Evolutionary conservation across 371 early-diverging fungal genomes (phyloP), one percentile per base, ranked within the genome.

Genomic region (Cokeromyces recurvatus): DNA sequence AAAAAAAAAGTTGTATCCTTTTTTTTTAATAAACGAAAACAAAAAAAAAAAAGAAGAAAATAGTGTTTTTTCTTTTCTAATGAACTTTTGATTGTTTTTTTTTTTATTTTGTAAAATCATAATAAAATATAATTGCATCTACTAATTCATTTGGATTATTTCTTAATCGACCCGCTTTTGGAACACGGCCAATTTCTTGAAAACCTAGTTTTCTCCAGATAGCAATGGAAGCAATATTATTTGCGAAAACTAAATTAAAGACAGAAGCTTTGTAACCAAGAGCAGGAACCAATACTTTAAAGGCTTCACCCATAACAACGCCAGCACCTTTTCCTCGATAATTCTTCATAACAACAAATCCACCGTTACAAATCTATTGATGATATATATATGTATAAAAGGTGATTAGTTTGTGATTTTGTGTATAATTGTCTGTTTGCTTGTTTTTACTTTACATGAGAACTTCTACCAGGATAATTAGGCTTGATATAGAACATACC

Each of bases 401-500:
- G n/a, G n/a, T n/a, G n/a, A n/a, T n/a, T n/a, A n/a, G n/a, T n/a
- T n/a, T n/a, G n/a, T n/a, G n/a, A n/a, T n/a, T n/a, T n/a, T n/a
- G n/a, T n/a, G n/a, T n/a, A n/a, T n/a, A n/a, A n/a, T n/a, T n/a
- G n/a, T n/a, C n/a, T n/a, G n/a, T n/a, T n/a, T n/a, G n/a, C n/a
- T n/a, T n/a, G n/a, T n/a, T n/a, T n/a, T n/a, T n/a, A n/a, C n/a
- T 66, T 59, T 73, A 81, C 77, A 53, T 80, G 77, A 24, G 80
- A 76, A 46, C 75, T 74, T 24, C 81, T 63, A 7, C 82, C 79
- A 12, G 88, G 88, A 46, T 80, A 90, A 51, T 90, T 90, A 6
- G 87, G 88, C 62, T 87, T 87, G 59, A 87, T 61, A 48, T 90
- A 88, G 46, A 84, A 90, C 59, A 77, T 77, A 32, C 88, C 90